phyloP scores from a whole-genome alignment of 2,329 filamentous ascomycete species.

The Epichloe hybrida region DNA sequence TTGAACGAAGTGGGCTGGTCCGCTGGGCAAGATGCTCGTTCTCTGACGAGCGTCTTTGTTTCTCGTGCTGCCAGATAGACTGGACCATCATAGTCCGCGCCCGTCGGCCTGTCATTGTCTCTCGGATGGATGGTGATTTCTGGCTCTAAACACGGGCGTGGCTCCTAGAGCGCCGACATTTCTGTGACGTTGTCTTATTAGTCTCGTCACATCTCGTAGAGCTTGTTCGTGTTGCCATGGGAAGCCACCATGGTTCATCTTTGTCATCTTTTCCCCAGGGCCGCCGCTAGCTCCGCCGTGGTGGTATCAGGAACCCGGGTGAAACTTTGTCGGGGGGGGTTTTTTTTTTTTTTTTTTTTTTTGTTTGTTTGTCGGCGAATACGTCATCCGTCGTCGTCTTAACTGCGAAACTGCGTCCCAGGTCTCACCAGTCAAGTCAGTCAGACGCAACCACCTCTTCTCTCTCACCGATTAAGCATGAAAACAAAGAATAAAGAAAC shows the following conservation, averaged over 20 bases:
- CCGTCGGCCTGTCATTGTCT: slow-evolving; percentile 18
- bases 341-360: no score
- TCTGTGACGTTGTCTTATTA: neutral
- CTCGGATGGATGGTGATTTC: slow-evolving; percentile 2
- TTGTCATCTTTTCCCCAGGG: no score
- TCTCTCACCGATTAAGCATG: no score
- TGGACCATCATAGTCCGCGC: slow-evolving; percentile 42
- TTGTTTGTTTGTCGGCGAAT: neutral
- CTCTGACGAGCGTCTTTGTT: slow-evolving; percentile 5
- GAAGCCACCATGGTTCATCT: no score
- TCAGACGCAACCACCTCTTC: neutral
- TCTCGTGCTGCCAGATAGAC: slow-evolving; percentile 27
- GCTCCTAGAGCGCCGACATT: slow-evolving; percentile 38
- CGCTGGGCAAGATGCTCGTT: slow-evolving; percentile 9
- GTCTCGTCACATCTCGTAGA: no score
- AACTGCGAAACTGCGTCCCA: neutral
- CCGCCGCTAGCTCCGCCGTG: no score
- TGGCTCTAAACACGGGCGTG: slow-evolving; percentile 29
- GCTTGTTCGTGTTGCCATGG: no score
- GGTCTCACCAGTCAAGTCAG: neutral
- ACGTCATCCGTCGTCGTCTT: neutral
- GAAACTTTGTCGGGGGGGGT: neutral
- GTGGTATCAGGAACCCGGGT: no score
- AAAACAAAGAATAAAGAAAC: no score
- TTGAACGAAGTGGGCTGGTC: slow-evolving; percentile 23